These are phyloP conservation scores for Fabrea salina DNA, from an alignment of 169 alveolate genomes.

Conservation along the genomic window DNA sequence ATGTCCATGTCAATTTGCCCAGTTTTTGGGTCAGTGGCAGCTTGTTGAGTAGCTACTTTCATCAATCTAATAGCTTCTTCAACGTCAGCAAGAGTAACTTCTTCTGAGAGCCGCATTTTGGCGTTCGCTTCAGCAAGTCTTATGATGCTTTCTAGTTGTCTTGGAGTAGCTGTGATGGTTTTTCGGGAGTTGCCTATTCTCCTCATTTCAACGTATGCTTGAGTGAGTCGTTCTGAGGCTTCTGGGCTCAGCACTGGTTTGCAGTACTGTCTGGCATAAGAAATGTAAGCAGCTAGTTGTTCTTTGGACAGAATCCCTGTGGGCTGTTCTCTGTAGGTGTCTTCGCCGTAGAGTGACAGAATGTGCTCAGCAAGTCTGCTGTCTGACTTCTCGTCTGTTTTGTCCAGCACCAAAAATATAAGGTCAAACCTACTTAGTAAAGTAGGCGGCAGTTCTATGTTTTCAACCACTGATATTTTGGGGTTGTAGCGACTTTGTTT, in stretches of 20 bases:
- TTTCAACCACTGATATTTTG: constrained; percentile 95
- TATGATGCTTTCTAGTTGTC: constrained; percentile 95
- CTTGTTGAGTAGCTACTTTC: constrained; percentile 97
- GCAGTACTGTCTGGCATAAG: constrained; percentile 89
- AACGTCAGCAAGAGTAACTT: constrained; percentile 90
- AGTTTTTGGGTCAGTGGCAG: constrained; percentile 98
- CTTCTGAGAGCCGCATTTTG: constrained; percentile 89
- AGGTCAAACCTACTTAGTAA: constrained; percentile 94
- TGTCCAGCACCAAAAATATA: constrained; percentile 87
- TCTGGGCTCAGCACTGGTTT: constrained; percentile 89
- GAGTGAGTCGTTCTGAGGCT: constrained; percentile 79
- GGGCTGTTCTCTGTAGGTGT: background rate
- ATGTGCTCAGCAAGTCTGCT: constrained; percentile 65
- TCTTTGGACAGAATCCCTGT: constrained; percentile 40
- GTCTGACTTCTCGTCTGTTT: constrained; percentile 55
- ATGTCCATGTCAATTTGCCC: constrained; percentile 97
- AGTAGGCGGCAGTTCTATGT: constrained; percentile 97
- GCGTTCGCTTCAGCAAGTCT: constrained; percentile 97
- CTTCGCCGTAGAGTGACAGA: constrained; percentile 46
- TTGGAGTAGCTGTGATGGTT: constrained; percentile 93
- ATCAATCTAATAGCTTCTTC: constrained; percentile 96
- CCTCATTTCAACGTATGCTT: constrained; percentile 90
- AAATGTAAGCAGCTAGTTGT: constrained; percentile 83
- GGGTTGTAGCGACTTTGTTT: constrained; percentile 93
- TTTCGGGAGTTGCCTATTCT: constrained; percentile 79